phyloP scores from a whole-genome alignment of 2,329 filamentous ascomycete species.

The Hypoxylon sp. region DNA sequence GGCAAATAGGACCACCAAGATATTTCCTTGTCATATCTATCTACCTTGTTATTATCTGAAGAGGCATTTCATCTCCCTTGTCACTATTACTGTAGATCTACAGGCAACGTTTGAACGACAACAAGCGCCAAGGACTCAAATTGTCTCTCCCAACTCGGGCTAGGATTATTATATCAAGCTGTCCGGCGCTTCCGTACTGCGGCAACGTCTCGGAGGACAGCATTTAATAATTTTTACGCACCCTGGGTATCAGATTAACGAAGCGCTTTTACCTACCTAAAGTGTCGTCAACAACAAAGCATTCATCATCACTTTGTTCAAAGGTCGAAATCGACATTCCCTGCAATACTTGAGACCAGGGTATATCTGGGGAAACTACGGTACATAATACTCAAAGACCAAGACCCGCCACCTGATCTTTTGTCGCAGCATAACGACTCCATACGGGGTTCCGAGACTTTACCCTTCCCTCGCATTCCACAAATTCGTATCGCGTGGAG shows the following conservation, averaged over 20 bases:
- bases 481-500: conserved; percentile 53
- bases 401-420: conserved; percentile 41
- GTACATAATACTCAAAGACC: conserved; percentile 15
- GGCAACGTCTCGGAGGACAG: conserved; percentile 20
- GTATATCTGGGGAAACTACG: conserved; percentile 20
- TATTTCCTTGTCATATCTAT: conserved; percentile 10
- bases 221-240: conserved; percentile 21
- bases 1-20: conserved; percentile 5
- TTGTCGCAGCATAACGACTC: conserved; percentile 46
- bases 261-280: conserved; percentile 7
- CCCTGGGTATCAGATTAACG: conserved; percentile 9
- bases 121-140: conserved; percentile 10
- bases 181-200: conserved; percentile 44
- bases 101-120: conserved; percentile 1
- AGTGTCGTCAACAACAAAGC: conserved; percentile 2
- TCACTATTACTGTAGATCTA: conserved; percentile 4
- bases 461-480: conserved; percentile 52
- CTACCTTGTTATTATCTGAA: conserved; percentile 12
- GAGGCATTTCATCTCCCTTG: conserved; percentile 14
- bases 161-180: conserved; percentile 33
- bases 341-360: conserved; percentile 12
- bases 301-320: conserved; percentile 15
- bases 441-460: conserved; percentile 47
- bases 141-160: conserved; percentile 10
- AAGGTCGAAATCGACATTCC: conserved; percentile 20